A percentile compares a stretch with the other conserved stretches of the same genome.
Conservation (phyloP, 2,329 filamentous ascomycete genomes). For the Exophiala viscosa region DNA sequence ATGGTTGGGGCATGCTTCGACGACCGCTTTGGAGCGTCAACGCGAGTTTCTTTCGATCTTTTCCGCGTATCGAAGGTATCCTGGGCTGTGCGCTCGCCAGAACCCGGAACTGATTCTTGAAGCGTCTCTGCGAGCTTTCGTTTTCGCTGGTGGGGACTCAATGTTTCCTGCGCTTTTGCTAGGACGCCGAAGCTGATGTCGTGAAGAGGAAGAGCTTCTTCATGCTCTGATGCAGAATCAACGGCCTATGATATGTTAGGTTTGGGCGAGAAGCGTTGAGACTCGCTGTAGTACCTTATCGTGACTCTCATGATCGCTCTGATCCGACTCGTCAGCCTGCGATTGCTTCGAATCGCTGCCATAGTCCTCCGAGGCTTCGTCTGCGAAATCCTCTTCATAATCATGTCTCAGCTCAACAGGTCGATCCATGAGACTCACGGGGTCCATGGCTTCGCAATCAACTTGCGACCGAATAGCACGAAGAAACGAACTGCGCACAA, state of each 20-base stretch:
- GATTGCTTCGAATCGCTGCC: conserved; percentile 4
- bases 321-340: background rate
- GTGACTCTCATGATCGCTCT: conserved; percentile 6
- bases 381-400: conserved; percentile 34
- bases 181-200: conserved; percentile 85
- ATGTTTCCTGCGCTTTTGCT: conserved; percentile 73
- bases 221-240: conserved; percentile 37
- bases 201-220: conserved; percentile 44
- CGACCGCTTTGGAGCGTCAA: conserved; percentile 43
- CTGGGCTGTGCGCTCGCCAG: conserved; percentile 27
- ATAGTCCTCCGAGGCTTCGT: conserved; percentile 16
- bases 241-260: conserved; percentile 19
- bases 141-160: conserved; percentile 46
- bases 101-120: conserved; percentile 20
- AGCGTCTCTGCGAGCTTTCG: conserved; percentile 26
- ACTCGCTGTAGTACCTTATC: background rate
- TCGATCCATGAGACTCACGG: conserved; percentile 7
- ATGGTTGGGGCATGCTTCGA: conserved; percentile 89
- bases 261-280: background rate
- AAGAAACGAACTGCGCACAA: background rate
- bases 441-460: conserved; percentile 10
- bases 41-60: conserved; percentile 38
- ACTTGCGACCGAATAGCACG: background rate
- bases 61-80: conserved; percentile 35
- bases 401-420: conserved; percentile 27